phyloP scores from a whole-genome alignment of 208 protist species.

The Leishmania guyanensis region DNA sequence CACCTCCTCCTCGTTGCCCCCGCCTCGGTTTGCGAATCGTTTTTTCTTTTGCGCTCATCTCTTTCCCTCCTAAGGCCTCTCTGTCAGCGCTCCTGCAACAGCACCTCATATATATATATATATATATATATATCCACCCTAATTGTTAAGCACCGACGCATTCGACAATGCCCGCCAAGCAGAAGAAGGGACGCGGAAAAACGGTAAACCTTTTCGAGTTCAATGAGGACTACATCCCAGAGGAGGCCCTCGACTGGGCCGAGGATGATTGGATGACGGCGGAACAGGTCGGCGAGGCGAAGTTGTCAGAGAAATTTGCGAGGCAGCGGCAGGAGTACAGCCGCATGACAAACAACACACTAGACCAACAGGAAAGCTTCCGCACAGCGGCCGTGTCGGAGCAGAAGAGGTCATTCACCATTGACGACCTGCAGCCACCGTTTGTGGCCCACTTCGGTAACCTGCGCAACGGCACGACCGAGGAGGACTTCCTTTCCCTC shows the following conservation, averaged over 20 bases:
- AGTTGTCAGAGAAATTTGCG: conserved; percentile 58
- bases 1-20: no score
- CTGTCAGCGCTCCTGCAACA: no score
- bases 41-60: no score
- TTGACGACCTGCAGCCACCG: conserved; percentile 66
- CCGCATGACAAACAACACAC: conserved; percentile 58
- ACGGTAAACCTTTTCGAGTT: conserved; percentile 81
- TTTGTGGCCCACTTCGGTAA: conserved; percentile 87
- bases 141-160: background rate
- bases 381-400: conserved; percentile 39
- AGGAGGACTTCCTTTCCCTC: conserved; percentile 72
- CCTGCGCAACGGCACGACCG: conserved; percentile 78
- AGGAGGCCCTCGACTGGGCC: conserved; percentile 79
- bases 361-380: conserved; percentile 67
- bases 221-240: conserved; percentile 79
- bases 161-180: conserved; percentile 59
- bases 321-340: conserved; percentile 64
- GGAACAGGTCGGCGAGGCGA: conserved; percentile 58
- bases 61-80: no score
- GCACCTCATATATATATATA: background rate
- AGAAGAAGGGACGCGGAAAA: conserved; percentile 79
- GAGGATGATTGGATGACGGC: conserved; percentile 63
- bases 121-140: background rate
- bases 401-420: conserved; percentile 25
- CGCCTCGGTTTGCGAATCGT: no score